Base-by-base conservation (phyloP, 2,329 filamentous ascomycete species). In the Colletotrichum scovillei region DNA sequence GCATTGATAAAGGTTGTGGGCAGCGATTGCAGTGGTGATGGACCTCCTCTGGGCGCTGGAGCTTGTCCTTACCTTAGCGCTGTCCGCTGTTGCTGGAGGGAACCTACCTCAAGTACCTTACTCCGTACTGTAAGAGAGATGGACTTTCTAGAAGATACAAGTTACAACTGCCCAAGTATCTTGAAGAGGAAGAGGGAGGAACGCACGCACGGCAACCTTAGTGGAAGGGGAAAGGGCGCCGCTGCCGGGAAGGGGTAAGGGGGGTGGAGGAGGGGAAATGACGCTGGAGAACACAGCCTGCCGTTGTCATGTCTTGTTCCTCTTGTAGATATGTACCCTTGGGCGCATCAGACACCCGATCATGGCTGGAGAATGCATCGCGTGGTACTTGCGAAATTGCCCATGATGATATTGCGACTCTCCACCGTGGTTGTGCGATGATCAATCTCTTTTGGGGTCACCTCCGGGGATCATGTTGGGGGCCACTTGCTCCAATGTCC, bases 231-330 rank as follows among this genome's bases (percentile, higher is more conserved):
- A 57, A 57, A 62, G 49, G 14, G 30, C 28, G 35, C 26, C 56
- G n/a, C 35, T 35, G 52, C 55, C 30, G 38, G 57, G 49, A 57
- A 19, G 58, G 69, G 69, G 38, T 12, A 55, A 59, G 66, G 66
- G 69, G 70, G 69, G 46, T 63, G 46, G 66, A 68, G 63, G 70
- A 72, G 70, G 66, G 70, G 70, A 73, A 73, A 73, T 73, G 70
- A 73, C 59, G 60, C 55, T 70, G 60, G 70, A 70, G 66, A 53
- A 38, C 60, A 72, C 67, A 53, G 59, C 53, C 42, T n/a, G 66
- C 70, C 35, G 67, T 52, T 66, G 60, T 70, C 26, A 14, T 62
- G 60, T 60, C 53, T 72, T 69, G 42, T n/a, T n/a, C 42, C 42
- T 49, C 42, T 22, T 49, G 42, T 49, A 49, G 42, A 49, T 7